A percentile compares a stretch with the other conserved stretches of the same genome.
These are phyloP conservation scores for Aureobasidium sp. DNA, from an alignment of 2,329 filamentous ascomycete genomes.

Conservation along the genomic window DNA sequence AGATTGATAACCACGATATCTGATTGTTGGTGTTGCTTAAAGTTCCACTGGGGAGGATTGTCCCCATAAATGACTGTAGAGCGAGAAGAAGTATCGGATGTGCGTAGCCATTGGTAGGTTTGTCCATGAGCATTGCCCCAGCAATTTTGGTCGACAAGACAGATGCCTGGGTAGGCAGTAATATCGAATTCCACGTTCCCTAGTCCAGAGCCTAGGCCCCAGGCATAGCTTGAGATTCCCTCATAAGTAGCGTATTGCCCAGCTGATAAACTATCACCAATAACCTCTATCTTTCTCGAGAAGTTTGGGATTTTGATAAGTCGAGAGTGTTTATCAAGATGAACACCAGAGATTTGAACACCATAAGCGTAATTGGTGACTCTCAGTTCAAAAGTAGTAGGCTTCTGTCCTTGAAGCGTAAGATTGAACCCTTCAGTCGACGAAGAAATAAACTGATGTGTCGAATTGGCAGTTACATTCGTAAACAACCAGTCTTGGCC, in stretches of 20 bases:
- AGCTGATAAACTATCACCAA: slow-evolving; percentile 41
- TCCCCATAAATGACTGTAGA: slow-evolving; percentile 34
- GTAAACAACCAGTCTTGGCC: slow-evolving; percentile 53
- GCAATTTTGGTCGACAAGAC: slow-evolving; percentile 41
- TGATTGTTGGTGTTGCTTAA: slow-evolving; percentile 24
- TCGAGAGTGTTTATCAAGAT: slow-evolving; percentile 36
- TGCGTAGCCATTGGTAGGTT: slow-evolving; percentile 49
- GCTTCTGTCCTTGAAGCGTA: slow-evolving; percentile 32
- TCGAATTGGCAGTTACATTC: slow-evolving; percentile 48
- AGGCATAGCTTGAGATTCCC: slow-evolving; percentile 47
- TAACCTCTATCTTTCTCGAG: slow-evolving; percentile 33
- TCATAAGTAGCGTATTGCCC: slow-evolving; percentile 53
- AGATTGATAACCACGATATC: slow-evolving; percentile 39
- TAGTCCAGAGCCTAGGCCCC: slow-evolving; percentile 46
- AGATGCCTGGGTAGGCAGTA: slow-evolving; percentile 51
- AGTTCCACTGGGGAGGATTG: slow-evolving; percentile 28
- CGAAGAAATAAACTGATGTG: slow-evolving; percentile 46
- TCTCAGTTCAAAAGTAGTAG: slow-evolving; percentile 47
- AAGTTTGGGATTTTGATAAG: slow-evolving; percentile 36
- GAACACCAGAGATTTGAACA: slow-evolving; percentile 47
- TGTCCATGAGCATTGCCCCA: slow-evolving; percentile 31
- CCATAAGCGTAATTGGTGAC: slow-evolving; percentile 55
- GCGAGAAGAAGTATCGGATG: slow-evolving; percentile 44
- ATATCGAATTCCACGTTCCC: slow-evolving; percentile 52
- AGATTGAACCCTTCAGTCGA: slow-evolving; percentile 37